These are phyloP conservation scores for Neoscytalidium dimidiatum DNA, from an alignment of 2,329 filamentous ascomycete genomes.

Conservation along the genomic window DNA sequence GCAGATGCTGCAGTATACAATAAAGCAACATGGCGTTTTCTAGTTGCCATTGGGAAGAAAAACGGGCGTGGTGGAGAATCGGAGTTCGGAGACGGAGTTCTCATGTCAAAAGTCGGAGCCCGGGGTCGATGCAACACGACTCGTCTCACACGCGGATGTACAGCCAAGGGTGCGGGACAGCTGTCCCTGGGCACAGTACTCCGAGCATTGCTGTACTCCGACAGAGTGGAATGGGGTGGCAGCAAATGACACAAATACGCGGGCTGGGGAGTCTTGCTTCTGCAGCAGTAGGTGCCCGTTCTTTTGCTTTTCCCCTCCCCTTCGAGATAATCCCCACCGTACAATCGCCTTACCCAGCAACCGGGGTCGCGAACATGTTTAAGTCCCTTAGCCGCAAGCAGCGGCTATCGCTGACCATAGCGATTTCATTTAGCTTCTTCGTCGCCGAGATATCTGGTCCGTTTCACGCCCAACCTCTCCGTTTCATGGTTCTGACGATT, in stretches of 20 bases:
- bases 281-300: neutral
- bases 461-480: neutral
- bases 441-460: constrained; percentile 49
- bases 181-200: neutral
- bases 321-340: neutral
- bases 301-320: neutral
- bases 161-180: neutral
- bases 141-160: neutral
- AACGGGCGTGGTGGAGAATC: too few relatives aligned
- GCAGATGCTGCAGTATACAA: too few relatives aligned
- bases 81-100: constrained; percentile 5
- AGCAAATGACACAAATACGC: neutral
- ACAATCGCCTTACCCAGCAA: neutral
- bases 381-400: constrained; percentile 28
- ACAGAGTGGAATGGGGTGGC: neutral
- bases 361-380: neutral
- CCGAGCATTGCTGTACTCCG: neutral
- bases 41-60: too few relatives aligned
- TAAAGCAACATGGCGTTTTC: too few relatives aligned
- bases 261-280: neutral
- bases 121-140: neutral
- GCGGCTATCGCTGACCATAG: constrained; percentile 43
- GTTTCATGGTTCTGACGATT: constrained; percentile 17
- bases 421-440: constrained; percentile 50
- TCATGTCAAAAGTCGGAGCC: neutral